phyloP scores from a whole-genome alignment of 495 filamentous ascomycete species.

The Aspergillus sparsus region DNA sequence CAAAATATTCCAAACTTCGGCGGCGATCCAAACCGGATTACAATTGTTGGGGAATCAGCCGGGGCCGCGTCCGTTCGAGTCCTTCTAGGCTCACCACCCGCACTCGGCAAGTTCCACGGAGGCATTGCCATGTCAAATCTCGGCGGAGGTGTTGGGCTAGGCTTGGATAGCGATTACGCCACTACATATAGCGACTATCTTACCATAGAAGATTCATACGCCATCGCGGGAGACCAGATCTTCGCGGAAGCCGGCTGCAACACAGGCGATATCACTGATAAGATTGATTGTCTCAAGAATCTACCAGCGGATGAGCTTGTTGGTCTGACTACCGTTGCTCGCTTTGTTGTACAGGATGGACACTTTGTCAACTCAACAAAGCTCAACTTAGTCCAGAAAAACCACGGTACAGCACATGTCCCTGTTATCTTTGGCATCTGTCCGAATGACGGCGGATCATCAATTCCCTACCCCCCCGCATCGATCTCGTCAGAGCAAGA shows the following conservation, averaged over 20 bases:
- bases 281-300: conserved; percentile 41
- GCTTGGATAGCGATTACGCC: conserved; percentile 37
- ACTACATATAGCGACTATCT: conserved; percentile 45
- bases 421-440: conserved; percentile 45
- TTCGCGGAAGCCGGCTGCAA: conserved; percentile 41
- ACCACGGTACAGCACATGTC: conserved; percentile 35
- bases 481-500: conserved; percentile 31
- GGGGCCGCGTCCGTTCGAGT: conserved; percentile 26
- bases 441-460: conserved; percentile 43
- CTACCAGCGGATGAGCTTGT: conserved; percentile 35
- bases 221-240: conserved; percentile 37
- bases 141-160: conserved; percentile 38
- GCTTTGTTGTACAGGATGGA: conserved; percentile 50
- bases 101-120: conserved; percentile 41
- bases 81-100: conserved; percentile 23
- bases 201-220: conserved; percentile 39
- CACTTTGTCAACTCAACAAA: conserved; percentile 39
- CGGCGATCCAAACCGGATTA: conserved; percentile 31
- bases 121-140: conserved; percentile 46
- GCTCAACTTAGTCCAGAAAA: conserved; percentile 35
- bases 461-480: conserved; percentile 37
- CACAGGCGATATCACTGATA: conserved; percentile 26
- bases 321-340: conserved; percentile 35
- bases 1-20: conserved; percentile 39
- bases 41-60: conserved; percentile 27